Conservation (phyloP, 2,329 filamentous ascomycete genomes). For the Colletotrichum zoysiae region DNA sequence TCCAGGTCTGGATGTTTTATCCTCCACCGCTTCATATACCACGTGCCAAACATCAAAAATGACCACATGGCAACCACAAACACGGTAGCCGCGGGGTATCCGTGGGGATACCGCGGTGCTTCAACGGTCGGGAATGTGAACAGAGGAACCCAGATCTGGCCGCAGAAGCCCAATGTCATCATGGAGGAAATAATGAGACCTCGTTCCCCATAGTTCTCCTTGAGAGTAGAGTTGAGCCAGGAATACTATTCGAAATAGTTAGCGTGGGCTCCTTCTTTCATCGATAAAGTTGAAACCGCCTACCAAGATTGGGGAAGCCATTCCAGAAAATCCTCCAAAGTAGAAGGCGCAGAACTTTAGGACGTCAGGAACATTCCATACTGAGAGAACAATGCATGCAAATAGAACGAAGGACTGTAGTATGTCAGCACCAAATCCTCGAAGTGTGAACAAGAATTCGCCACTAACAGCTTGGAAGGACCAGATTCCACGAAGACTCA, state of each 20-base stretch:
- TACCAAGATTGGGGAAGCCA: conserved; percentile 48
- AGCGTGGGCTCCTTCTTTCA: accelerated
- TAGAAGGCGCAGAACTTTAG: conserved; percentile 51
- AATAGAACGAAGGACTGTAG: conserved; percentile 45
- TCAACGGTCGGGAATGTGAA: conserved; percentile 48
- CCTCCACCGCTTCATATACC: conserved; percentile 48
- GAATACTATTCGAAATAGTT: conserved; percentile 43
- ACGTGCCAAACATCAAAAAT: conserved; percentile 46
- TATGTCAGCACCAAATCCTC: not conserved
- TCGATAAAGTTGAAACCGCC: not conserved
- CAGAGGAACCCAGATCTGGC: conserved; percentile 48
- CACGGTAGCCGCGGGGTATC: conserved; percentile 46
- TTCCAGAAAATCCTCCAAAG: conserved; percentile 48
- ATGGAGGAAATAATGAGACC: conserved; percentile 50
- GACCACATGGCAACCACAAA: conserved; percentile 48
- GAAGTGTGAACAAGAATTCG: accelerated
- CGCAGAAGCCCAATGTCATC: conserved; percentile 52
- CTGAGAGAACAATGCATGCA: conserved; percentile 46
- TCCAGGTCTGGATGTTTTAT: conserved; percentile 43
- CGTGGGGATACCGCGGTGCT: conserved; percentile 46
- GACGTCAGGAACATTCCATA: conserved; percentile 48
- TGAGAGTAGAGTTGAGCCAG: conserved; percentile 50
- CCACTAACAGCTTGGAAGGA: conserved; percentile 44
- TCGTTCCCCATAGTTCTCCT: conserved; percentile 50
- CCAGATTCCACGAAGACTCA: conserved; percentile 48